phyloP scores from a whole-genome alignment of 805 yeast genomes.

The Candida jianshihensis region DNA sequence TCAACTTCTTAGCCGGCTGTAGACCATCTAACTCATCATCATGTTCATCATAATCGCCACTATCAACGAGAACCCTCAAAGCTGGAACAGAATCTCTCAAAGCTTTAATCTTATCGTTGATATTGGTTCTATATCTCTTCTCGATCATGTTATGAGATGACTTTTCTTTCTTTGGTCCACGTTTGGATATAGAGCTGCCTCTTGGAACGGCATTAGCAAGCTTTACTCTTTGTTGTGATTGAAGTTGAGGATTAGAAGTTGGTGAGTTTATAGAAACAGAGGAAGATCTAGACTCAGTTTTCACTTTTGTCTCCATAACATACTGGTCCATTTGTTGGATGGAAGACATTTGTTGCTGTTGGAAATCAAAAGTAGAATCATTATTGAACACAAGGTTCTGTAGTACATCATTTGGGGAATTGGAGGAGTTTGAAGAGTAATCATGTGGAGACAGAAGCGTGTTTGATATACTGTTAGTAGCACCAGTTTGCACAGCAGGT shows the following conservation, averaged over 20 bases:
- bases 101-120: slow-evolving; percentile 58
- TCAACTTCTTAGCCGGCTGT: slow-evolving; percentile 67
- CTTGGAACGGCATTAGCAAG: slow-evolving; percentile 20
- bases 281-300: slow-evolving; percentile 14
- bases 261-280: slow-evolving; percentile 3
- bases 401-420: slow-evolving; percentile 2
- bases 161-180: slow-evolving; percentile 36
- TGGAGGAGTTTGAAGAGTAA: slow-evolving; percentile 4
- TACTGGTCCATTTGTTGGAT: slow-evolving; percentile 4
- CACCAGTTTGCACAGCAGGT: not conserved
- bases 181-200: slow-evolving; percentile 16
- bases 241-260: slow-evolving; percentile 5
- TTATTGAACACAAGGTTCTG: slow-evolving; percentile 1
- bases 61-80: slow-evolving; percentile 37
- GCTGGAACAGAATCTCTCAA: slow-evolving; percentile 65
- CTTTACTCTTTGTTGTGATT: slow-evolving; percentile 8
- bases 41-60: slow-evolving; percentile 48
- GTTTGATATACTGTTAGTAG: slow-evolving; percentile 1
- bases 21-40: slow-evolving; percentile 61
- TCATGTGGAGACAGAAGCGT: slow-evolving; percentile 6
- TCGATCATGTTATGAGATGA: slow-evolving; percentile 67
- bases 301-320: slow-evolving; percentile 3
- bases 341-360: too few species aligned
- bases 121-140: slow-evolving; percentile 63
- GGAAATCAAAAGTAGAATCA: not conserved